These are phyloP conservation scores for Quercus wislizeni DNA, from an alignment of 306 rosid species.

Conservation along the genomic window DNA sequence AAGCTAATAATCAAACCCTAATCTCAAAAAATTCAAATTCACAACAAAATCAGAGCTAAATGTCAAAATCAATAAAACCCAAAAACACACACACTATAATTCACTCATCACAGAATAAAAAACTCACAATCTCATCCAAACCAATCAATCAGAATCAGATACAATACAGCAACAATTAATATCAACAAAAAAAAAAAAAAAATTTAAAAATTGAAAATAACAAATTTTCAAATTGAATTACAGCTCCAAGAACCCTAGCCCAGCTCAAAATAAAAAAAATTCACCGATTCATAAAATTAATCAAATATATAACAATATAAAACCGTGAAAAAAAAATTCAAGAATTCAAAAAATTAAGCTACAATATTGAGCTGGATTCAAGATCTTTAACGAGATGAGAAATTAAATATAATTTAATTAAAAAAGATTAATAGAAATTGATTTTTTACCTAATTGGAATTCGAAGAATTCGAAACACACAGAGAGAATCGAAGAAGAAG, in stretches of 20 bases:
- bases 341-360: not conserved
- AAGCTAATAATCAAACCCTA: not conserved
- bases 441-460: slow-evolving; percentile 13
- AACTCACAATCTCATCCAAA: not conserved
- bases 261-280: slow-evolving; percentile 24
- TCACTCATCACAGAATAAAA: not conserved
- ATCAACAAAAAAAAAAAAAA: not conserved
- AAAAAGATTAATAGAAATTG: too few relatives aligned
- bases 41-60: not conserved
- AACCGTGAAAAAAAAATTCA: not conserved
- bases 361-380: slow-evolving; percentile 10
- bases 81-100: not conserved
- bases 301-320: not conserved
- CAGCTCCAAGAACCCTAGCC: slow-evolving; percentile 10
- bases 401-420: too few relatives aligned
- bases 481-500: not conserved
- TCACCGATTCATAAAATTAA: slow-evolving; percentile 17
- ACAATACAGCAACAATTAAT: slow-evolving; percentile 11
- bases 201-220: not conserved
- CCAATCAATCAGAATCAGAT: not conserved
- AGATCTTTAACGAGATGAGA: not conserved
- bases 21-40: not conserved
- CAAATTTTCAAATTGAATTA: not conserved
- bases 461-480: slow-evolving; percentile 1
- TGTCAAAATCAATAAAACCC: not conserved